Evolutionary conservation across 768 basidiomycete genomes (phyloP), one percentile per base, ranked within the genome.

Genomic region (Kwoniella dejecticola): DNA sequence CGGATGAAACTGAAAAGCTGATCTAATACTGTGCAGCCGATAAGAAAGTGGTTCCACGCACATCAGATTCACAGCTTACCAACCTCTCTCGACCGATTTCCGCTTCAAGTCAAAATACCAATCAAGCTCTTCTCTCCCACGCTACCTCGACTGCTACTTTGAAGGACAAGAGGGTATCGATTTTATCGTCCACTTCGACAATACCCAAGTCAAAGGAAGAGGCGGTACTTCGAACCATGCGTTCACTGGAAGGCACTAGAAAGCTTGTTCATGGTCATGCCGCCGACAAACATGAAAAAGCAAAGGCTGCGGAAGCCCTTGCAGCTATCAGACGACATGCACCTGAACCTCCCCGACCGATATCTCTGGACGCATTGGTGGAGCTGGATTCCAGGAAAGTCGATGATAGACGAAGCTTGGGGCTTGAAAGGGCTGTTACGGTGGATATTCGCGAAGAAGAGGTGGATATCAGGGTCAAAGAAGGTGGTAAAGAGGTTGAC

Each of bases 261-360:
- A 59, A 56, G 31, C n/a, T 44, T 4, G 45, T 52, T 11, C 53
- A 62, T 26, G 12, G 21, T 7, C 42, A 57, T 41, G n/a, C n/a
- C n/a, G 12, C 13, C n/a, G 38, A 57, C 31, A 23, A 55, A 21
- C 19, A 33, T 8, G 24, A 57, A 10, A 42, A 45, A 21, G 54
- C 36, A 21, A 64, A 64, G 42, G 64, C 62, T 33, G 13, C 58
- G 15, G 71, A 74, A 30, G 65, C 70, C 10, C 23, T 73, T 24
- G 62, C 50, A 17, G 50, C 50, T 26, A 67, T 74, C 21, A 57
- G 54, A 24, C 46, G 72, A 29, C 67, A 65, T 33, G 72, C 72
- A n/a, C 72, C 72, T 10, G 60, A 63, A 33, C 70, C 72, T 24
- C 72, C 69, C 33, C 29, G 72, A 52, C 67, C 72, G 3, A 40